Conservation (phyloP, 2,329 filamentous ascomycete genomes). For the Teratosphaeriaceae sp. region DNA sequence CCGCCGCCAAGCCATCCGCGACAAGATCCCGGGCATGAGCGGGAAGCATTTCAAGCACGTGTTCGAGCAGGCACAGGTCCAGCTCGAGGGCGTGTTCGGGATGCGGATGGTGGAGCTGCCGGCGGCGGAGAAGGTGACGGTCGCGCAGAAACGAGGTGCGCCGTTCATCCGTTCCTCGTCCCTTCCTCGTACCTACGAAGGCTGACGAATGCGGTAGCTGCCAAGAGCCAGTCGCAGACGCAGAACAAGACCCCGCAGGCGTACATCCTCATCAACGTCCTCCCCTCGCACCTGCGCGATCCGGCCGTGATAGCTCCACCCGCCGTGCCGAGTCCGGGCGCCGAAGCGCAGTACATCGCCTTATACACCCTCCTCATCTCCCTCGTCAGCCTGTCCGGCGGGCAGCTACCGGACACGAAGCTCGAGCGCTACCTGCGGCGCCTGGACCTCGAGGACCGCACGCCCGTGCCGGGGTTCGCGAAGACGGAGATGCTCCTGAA, state of each 20-base stretch:
- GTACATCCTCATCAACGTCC: conserved; percentile 69
- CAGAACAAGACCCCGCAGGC: conserved; percentile 39
- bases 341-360: conserved; percentile 73
- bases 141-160: conserved; percentile 69
- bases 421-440: conserved; percentile 68
- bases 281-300: conserved; percentile 60
- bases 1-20: conserved; percentile 50
- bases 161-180: conserved; percentile 4
- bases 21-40: conserved; percentile 61
- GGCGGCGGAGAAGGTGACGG: conserved; percentile 68
- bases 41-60: conserved; percentile 64
- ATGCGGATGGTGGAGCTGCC: conserved; percentile 88
- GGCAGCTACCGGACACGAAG: conserved; percentile 68
- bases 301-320: conserved; percentile 63
- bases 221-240: conserved; percentile 41
- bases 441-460: conserved; percentile 67
- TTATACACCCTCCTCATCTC: conserved; percentile 76
- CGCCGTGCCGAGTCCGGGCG: conserved; percentile 54
- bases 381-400: conserved; percentile 66
- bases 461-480: conserved; percentile 49
- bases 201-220: conserved; percentile 31
- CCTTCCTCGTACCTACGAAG: background rate
- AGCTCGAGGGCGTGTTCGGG: conserved; percentile 70
- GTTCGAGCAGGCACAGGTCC: conserved; percentile 68
- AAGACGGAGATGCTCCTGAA: conserved; percentile 70